Percentiles rank a stretch among this genome's conserved stretches.
phyloP scores from a whole-genome alignment of 23 red algal species.

The Gracilaria gracilis region DNA sequence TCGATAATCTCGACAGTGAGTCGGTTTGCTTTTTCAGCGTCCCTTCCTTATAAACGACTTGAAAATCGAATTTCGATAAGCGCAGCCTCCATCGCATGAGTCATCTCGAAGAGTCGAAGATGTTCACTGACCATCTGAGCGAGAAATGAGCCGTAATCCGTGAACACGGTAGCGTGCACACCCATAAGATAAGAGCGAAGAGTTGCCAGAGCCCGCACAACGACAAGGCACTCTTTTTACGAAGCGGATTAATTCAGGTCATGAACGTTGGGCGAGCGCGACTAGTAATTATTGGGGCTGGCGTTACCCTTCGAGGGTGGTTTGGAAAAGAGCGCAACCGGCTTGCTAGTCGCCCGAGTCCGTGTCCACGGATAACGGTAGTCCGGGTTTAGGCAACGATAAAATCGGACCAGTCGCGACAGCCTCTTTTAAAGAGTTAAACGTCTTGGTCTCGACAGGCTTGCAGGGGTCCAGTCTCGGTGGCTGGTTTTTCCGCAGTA shows the following conservation, averaged over 20 bases:
- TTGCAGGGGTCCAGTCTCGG: background rate
- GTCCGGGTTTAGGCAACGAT: background rate
- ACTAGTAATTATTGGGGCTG: background rate
- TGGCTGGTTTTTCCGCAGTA: conserved; percentile 15
- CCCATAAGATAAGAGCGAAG: too few relatives aligned
- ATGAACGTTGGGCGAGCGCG: background rate
- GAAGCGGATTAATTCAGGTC: background rate
- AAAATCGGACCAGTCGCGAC: background rate
- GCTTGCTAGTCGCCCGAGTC: conserved; percentile 13
- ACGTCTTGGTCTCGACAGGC: background rate
- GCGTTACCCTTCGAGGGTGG: background rate
- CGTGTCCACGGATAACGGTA: conserved; percentile 15
- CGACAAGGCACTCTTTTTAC: too few relatives aligned
- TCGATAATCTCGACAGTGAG: too few relatives aligned
- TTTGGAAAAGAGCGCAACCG: conserved; percentile 25
- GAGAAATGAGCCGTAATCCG: too few relatives aligned
- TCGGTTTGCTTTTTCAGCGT: too few relatives aligned
- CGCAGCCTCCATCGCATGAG: too few relatives aligned
- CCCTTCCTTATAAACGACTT: too few relatives aligned
- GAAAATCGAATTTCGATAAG: too few relatives aligned
- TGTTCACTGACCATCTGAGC: too few relatives aligned
- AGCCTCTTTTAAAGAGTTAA: background rate
- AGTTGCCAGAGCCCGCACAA: too few relatives aligned
- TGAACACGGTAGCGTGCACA: too few relatives aligned
- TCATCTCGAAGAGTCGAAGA: too few relatives aligned